Evolutionary conservation across 345 rosid species (phyloP).

Genomic region (Euclidium syriacum): DNA sequence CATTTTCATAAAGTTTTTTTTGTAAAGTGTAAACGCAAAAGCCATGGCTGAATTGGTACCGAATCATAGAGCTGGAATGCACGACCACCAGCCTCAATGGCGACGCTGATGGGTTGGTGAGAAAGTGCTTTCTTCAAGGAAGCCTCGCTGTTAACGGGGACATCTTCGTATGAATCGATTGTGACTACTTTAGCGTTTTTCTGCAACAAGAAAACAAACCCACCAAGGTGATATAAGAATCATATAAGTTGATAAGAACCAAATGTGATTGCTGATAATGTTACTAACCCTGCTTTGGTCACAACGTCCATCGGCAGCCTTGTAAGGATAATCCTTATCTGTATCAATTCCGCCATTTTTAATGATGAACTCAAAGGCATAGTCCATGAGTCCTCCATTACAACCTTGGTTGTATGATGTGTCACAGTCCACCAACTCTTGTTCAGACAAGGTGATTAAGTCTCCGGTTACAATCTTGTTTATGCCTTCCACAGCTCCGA

Average conservation of each 20-base stretch:
- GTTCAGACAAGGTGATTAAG: slow-evolving; percentile 71
- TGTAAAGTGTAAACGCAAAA: too few relatives aligned
- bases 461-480: slow-evolving; percentile 84
- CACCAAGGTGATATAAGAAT: too few relatives aligned
- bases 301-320: slow-evolving; percentile 51
- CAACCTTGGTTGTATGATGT: slow-evolving; percentile 73
- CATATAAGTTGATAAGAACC: too few relatives aligned
- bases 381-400: slow-evolving; percentile 93
- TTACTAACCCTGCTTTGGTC: slow-evolving; percentile 67
- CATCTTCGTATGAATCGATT: slow-evolving; percentile 70
- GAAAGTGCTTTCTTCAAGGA: slow-evolving; percentile 79
- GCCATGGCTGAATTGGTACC: slow-evolving; percentile 28
- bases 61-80: slow-evolving; percentile 73
- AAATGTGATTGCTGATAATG: too few relatives aligned
- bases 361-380: slow-evolving; percentile 84
- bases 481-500: slow-evolving; percentile 91
- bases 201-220: slow-evolving; percentile 41
- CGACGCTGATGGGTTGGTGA: slow-evolving; percentile 71
- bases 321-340: slow-evolving; percentile 82
- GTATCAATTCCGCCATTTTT: slow-evolving; percentile 83
- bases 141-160: slow-evolving; percentile 51
- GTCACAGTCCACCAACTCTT: slow-evolving; percentile 91
- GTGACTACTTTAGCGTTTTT: slow-evolving; percentile 79
- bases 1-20: too few relatives aligned
- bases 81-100: slow-evolving; percentile 86